Base-by-base conservation (phyloP, 768 basidiomycete species). In the Tulasnella sp. region DNA sequence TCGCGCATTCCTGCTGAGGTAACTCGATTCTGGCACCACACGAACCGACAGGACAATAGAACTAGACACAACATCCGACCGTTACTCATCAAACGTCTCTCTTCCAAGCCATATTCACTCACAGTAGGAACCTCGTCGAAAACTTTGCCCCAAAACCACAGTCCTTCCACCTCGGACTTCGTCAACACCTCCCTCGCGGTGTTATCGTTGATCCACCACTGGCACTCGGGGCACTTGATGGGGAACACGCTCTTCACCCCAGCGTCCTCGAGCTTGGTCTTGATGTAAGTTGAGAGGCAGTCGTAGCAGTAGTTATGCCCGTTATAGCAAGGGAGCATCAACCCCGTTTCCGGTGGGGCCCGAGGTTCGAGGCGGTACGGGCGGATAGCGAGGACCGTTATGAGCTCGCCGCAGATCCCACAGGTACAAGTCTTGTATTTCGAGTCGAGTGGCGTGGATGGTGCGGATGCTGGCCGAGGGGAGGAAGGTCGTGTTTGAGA, bases 181-280 rank as follows among this genome's bases (percentile, higher is more conserved):
- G 22, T 62, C 44, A 70, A 70, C 14, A 59, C 37, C 36, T 36
- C 26, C 35, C 59, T 32, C 22, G 69, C 69, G 34, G 59, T 62
- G 17, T 62, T 6, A 35, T 70, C 52, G 26, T 52, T 29, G 26
- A 70, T 70, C 16, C 3, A 32, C 69, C 69, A 70, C 26, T 42
- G 22, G 37, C 69, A 70, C 59, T 59, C 69, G 2, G 69, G 69
- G 59, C 69, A 70, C 37, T 44, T 42, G 5, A 70, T 70, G 29
- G 69, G 69, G 32, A 70, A 70, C 26, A 70, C 69, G 34, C 5
- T 17, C 9, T 52, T 42, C 14, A 44, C 44, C 59, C 29, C 14
- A 1, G 40, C 69, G 8, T 70, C 59, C 34, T 52, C 47, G 34
- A 70, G 69, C 9, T 17, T n/a, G 9, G 69, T 70, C 26, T 52